These are phyloP conservation scores for Capsella bursapastoris DNA, from an alignment of 345 rosid genomes.

Conservation along the genomic window DNA sequence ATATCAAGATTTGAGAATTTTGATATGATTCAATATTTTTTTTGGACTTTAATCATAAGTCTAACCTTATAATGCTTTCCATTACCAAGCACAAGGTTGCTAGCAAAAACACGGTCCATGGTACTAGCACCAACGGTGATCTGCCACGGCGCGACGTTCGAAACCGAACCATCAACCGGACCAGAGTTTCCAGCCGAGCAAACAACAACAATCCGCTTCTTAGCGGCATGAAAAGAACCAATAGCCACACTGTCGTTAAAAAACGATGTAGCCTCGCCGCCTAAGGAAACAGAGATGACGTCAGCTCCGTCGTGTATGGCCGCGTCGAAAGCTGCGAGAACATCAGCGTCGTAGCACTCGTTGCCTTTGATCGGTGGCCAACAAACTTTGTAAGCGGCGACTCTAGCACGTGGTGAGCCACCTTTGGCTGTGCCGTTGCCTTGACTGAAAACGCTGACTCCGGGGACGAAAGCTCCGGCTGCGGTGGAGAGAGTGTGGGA, in stretches of 20 bases:
- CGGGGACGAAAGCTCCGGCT: conserved; percentile 62
- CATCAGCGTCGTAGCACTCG: conserved; percentile 77
- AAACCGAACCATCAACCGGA: conserved; percentile 63
- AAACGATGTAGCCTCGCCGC: conserved; percentile 50
- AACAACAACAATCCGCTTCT: conserved; percentile 62
- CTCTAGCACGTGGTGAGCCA: conserved; percentile 80
- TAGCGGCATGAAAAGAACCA: conserved; percentile 81
- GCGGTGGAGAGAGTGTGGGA: conserved; percentile 93
- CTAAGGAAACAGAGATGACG: conserved; percentile 73
- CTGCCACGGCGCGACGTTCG: conserved; percentile 84
- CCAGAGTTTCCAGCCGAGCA: conserved; percentile 89
- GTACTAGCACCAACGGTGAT: conserved; percentile 93
- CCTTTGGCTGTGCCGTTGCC: conserved; percentile 80
- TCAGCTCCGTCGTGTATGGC: conserved; percentile 87
- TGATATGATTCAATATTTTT: not conserved
- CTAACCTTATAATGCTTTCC: conserved; percentile 63
- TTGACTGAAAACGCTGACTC: conserved; percentile 58
- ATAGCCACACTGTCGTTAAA: conserved; percentile 69
- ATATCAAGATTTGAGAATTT: not conserved
- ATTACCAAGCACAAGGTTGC: conserved; percentile 63
- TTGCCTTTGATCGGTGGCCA: conserved; percentile 54
- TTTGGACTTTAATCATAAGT: not conserved
- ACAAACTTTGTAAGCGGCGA: conserved; percentile 90
- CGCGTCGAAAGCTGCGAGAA: conserved; percentile 67
- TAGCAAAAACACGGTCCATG: conserved; percentile 82